Conservation (phyloP, 768 basidiomycete species). For the Boletus insuetus region DNA sequence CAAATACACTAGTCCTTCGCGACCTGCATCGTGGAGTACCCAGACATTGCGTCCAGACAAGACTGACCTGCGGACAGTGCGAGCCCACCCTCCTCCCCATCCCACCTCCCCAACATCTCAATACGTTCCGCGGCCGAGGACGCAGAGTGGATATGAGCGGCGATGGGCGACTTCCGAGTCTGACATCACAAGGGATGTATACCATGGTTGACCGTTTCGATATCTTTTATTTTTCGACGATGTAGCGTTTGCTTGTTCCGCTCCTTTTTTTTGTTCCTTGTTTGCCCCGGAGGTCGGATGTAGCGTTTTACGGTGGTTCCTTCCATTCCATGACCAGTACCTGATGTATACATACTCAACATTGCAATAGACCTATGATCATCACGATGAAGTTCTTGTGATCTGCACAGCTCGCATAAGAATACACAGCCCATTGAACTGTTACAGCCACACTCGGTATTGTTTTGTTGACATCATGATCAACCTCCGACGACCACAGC, state of each 20-base stretch:
- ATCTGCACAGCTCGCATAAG: too few species aligned
- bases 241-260: not conserved
- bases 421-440: too few species aligned
- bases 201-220: constrained; percentile 9
- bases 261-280: not conserved
- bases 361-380: not conserved
- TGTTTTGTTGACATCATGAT: too few species aligned
- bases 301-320: not conserved
- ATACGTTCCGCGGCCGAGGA: not conserved
- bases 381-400: too few species aligned
- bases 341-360: not conserved
- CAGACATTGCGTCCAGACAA: constrained; percentile 4
- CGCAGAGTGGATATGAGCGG: constrained; percentile 1
- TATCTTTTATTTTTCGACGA: not conserved
- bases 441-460: too few species aligned
- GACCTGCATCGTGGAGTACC: constrained; percentile 2
- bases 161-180: constrained; percentile 27
- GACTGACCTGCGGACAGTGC: not conserved
- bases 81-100: not conserved
- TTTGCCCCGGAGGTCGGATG: constrained; percentile 3
- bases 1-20: constrained; percentile 5
- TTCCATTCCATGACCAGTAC: not conserved
- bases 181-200: constrained; percentile 17
- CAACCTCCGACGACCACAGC: not conserved
- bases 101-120: constrained; percentile 1